Percentiles rank a stretch among this genome's conserved stretches.
Evolutionary conservation across 148 eudicot species (phyloP).

Genomic region (Gaultheria prostrata): DNA sequence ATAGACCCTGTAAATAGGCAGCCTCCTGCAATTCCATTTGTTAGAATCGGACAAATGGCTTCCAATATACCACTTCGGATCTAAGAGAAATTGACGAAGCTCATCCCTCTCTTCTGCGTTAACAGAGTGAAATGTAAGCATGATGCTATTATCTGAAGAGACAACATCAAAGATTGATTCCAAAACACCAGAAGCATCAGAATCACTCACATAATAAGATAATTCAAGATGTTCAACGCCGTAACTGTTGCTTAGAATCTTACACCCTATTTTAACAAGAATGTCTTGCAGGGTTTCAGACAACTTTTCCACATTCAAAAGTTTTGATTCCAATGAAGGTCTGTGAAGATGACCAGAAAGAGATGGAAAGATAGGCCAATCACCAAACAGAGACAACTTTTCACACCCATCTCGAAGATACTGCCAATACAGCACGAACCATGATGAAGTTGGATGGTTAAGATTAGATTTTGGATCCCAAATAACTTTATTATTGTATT

Average conservation of each 20-base stretch:
- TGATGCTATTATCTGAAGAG: constrained; percentile 50
- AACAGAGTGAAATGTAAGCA: constrained; percentile 43
- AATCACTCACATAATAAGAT: constrained; percentile 50
- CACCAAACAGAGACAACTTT: constrained; percentile 64
- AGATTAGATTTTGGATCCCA: constrained; percentile 55
- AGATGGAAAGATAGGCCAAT: constrained; percentile 95
- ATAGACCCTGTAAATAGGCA: constrained; percentile 76
- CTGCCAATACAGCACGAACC: constrained; percentile 84
- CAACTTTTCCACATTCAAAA: constrained; percentile 62
- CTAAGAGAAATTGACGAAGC: constrained; percentile 80
- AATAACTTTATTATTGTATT: constrained; percentile 53
- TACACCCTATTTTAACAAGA: constrained; percentile 85
- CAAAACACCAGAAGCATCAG: constrained; percentile 71
- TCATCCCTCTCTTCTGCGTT: constrained; percentile 72
- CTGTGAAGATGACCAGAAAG: constrained; percentile 75
- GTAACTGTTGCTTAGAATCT: constrained; percentile 56
- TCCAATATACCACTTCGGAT: constrained; percentile 82
- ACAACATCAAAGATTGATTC: constrained; percentile 63
- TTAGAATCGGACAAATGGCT: constrained; percentile 58
- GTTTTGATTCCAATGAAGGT: constrained; percentile 54
- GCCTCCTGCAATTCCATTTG: constrained; percentile 59
- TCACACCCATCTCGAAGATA: constrained; percentile 64
- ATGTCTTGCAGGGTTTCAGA: constrained; percentile 55
- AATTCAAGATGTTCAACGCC: constrained; percentile 77
- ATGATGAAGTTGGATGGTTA: constrained; percentile 60